Percentiles rank a stretch among this genome's conserved stretches.
Evolutionary conservation across 768 basidiomycete genomes (phyloP).

Genomic region (Lentinula boryana): DNA sequence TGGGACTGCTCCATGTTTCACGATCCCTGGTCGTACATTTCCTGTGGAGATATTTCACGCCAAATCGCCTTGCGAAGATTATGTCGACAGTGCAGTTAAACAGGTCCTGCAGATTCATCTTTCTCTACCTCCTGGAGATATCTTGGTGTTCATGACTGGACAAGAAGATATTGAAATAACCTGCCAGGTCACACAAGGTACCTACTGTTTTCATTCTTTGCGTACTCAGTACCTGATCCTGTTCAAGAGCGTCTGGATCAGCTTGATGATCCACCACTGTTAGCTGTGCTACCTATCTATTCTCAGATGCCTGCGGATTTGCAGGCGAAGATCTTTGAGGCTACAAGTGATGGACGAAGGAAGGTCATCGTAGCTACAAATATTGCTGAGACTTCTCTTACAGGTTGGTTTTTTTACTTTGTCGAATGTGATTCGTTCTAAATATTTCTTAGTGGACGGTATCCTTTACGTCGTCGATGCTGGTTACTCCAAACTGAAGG

Average conservation of each 20-base stretch:
- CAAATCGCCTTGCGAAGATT: slow-evolving; percentile 98
- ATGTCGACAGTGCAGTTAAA: slow-evolving; percentile 97
- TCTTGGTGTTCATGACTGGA: slow-evolving; percentile 98
- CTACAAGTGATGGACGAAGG: slow-evolving; percentile 87
- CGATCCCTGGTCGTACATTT: slow-evolving; percentile 89
- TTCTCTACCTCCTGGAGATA: slow-evolving; percentile 88
- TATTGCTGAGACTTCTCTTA: slow-evolving; percentile 97
- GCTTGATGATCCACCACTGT: slow-evolving; percentile 81
- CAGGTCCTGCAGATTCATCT: slow-evolving; percentile 97
- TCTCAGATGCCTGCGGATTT: slow-evolving; percentile 99
- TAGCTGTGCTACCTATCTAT: slow-evolving; percentile 96
- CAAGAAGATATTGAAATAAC: slow-evolving; percentile 99
- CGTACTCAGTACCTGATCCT: neutral
- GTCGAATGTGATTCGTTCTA: slow-evolving; percentile 6
- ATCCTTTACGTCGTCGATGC: slow-evolving; percentile 96
- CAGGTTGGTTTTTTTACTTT: slow-evolving; percentile 41
- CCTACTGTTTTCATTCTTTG: neutral
- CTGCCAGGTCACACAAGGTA: slow-evolving; percentile 89
- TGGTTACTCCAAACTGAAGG: slow-evolving; percentile 96
- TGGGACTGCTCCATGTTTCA: slow-evolving; percentile 91
- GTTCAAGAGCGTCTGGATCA: slow-evolving; percentile 80
- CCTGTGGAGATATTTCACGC: slow-evolving; percentile 95
- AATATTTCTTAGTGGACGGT: slow-evolving; percentile 69
- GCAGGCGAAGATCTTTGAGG: slow-evolving; percentile 96
- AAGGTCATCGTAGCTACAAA: slow-evolving; percentile 99